Evolutionary conservation across 176 grass and related monocot genomes (phyloP), one percentile per base, ranked within the genome.

Genomic region (Ensete ventricosum): DNA sequence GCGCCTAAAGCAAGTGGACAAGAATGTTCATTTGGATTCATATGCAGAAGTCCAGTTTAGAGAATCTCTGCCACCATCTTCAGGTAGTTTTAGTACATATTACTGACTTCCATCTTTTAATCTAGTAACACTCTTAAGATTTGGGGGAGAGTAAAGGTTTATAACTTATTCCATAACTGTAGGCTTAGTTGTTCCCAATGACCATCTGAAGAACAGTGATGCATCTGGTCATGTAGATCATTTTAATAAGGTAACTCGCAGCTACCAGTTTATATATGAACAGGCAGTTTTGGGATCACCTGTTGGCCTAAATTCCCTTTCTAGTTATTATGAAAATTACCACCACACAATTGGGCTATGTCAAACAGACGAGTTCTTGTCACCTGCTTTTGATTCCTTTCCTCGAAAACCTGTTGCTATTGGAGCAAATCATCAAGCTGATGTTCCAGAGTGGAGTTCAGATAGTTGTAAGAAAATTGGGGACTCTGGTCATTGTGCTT

Each of bases 351-450:
- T 19, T 82, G 73, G 23, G 34, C 62, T 73, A 80, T 58, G 75
- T 71, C 71, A 60, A 23, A 69, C 59, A 72, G 76, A 86, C 77
- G 81, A 81, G 24, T 69, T 80, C 6, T 53, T 21, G 34, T 87
- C 79, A 1, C 85, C 82, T 80, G 54, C 73, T 77, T 77, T 85
- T 81, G 84, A 89, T 54, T 29, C 80, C 50, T 58, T 72, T 14
- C 51, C 62, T 74, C 78, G 78, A 82, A 96, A 89, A 85, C 58
- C 22, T 78, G 83, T 92, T 34, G 81, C 83, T 9, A 84, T 92
- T 80, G 92, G 89, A 67, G 67, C 85, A 73, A 86, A 89, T 71
- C 89, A 96, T 80, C 89, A 96, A 75, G 89, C 83, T 76, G 80
- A 83, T 64, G 70, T 96, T 88, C 87, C 92, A 82, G 86, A 89